Evolutionary conservation across 345 rosid genomes (phyloP), one percentile per base, ranked within the genome.

Genomic region (Rubroshorea leprosula): DNA sequence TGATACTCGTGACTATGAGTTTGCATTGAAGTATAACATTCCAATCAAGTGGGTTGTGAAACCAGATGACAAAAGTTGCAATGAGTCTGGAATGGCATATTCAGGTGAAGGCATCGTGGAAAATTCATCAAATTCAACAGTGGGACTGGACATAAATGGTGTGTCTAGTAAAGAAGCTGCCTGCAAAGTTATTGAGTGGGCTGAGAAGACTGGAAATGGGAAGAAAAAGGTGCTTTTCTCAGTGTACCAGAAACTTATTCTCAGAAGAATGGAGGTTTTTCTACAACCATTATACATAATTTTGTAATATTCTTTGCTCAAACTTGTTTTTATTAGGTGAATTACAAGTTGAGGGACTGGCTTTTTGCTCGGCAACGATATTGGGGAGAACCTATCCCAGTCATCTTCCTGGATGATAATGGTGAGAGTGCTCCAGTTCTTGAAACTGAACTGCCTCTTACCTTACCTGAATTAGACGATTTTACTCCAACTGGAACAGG

Each of bases 331-430:
- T 55, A 65, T 56, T 78, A 88, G 98, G 87, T 92, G 55, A 92
- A 92, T 68, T 92, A 65, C 80, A 92, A 86, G 83, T 70, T 88
- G 77, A 77, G 98, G 70, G 98, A 92, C 72, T 92, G 98, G 98
- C 90, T 92, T 66, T 92, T 92, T 81, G 96, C 98, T 60, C 69
- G 96, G 65, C 98, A 92, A 62, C 96, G 98, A 8, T 92, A 92
- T 67, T 92, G 98, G 98, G 98, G 98, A 8, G 98, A 92, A 72
- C 98, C 98, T 64, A 88, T 92, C 46, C 98, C 98, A 0, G 79
- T 92, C 55, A 58, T 88, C 54, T 86, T 86, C 71, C 59, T 76
- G 68, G 85, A 88, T 60, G 93, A 77, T 41, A 75, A 74, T 24
- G 72, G 78, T 60, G 98, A 86, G 76, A 74, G 75, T 23, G 54